Percentiles rank a stretch among this genome's conserved stretches.
phyloP scores from a whole-genome alignment of 164 flowering plant genomes.

The Aristolochia fimbriata region DNA sequence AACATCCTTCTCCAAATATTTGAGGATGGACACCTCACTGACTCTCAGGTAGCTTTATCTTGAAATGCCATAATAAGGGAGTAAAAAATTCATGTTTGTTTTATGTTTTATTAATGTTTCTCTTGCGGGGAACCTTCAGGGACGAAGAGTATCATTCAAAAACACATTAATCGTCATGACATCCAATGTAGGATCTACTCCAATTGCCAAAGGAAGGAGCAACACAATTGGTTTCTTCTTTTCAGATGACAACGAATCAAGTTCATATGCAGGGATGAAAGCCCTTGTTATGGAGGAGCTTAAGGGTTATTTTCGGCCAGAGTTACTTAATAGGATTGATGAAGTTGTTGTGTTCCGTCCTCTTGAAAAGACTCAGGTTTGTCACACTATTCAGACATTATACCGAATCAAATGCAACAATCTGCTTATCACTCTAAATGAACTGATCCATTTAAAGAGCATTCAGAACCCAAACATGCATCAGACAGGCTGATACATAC shows the following conservation, averaged over 20 bases:
- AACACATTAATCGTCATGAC: slow-evolving; percentile 81
- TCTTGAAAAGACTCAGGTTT: slow-evolving; percentile 65
- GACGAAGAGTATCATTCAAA: slow-evolving; percentile 73
- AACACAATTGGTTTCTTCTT: slow-evolving; percentile 48
- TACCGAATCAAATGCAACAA: no score
- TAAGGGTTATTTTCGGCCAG: slow-evolving; percentile 74
- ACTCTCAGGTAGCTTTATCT: slow-evolving; percentile 55
- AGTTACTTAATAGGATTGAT: slow-evolving; percentile 79
- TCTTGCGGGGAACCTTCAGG: slow-evolving; percentile 22
- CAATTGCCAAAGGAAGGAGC: slow-evolving; percentile 66
- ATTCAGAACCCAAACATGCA: no score
- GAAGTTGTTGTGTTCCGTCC: slow-evolving; percentile 70
- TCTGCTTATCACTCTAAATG: no score
- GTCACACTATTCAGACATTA: slow-evolving; percentile 5
- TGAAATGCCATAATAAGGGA: not conserved
- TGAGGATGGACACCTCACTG: slow-evolving; percentile 89
- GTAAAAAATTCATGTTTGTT: no score
- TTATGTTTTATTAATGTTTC: no score
- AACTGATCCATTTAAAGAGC: no score
- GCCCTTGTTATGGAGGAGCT: slow-evolving; percentile 70
- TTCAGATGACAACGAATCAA: slow-evolving; percentile 31
- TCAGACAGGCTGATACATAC: no score
- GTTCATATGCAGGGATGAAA: slow-evolving; percentile 61
- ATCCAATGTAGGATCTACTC: slow-evolving; percentile 76
- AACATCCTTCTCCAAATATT: slow-evolving; percentile 81